Conservation (phyloP, 164 flowering plant species). For the Magnolia sinica region DNA sequence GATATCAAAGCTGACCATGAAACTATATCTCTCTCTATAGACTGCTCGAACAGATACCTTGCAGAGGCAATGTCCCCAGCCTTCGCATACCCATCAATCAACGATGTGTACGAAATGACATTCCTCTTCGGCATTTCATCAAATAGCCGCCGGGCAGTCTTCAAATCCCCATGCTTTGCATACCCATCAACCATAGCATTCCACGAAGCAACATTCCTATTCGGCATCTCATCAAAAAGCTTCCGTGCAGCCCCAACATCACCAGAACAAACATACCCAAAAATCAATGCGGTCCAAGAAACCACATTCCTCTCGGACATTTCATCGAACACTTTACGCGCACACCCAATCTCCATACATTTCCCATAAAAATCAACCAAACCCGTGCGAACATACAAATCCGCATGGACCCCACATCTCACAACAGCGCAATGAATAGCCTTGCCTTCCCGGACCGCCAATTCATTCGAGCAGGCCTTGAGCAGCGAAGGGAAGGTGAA, state of each 20-base stretch:
- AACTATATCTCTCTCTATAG: conserved; percentile 7
- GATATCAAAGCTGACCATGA: conserved; percentile 19
- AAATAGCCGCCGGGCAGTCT: conserved; percentile 9
- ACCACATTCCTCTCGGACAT: conserved; percentile 17
- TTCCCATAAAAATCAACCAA: conserved; percentile 21
- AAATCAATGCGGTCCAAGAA: conserved; percentile 19
- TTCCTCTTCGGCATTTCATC: conserved; percentile 18
- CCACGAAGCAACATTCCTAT: conserved; percentile 12
- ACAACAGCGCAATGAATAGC: conserved; percentile 12
- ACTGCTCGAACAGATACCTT: conserved; percentile 17
- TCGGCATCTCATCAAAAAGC: conserved; percentile 19
- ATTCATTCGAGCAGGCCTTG: conserved; percentile 11
- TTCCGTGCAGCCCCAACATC: conserved; percentile 8
- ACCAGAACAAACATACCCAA: conserved; percentile 7
- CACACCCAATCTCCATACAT: conserved; percentile 10
- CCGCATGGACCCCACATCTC: conserved; percentile 8
- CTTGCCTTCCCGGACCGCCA: conserved; percentile 5
- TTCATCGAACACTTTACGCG: conserved; percentile 16
- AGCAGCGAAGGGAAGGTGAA: conserved; percentile 18
- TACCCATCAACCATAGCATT: conserved; percentile 17
- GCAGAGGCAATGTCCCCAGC: conserved; percentile 19
- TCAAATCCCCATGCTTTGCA: conserved; percentile 13
- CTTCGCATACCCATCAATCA: conserved; percentile 22
- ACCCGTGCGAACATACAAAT: conserved; percentile 14
- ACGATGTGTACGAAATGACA: conserved; percentile 11